phyloP scores from a whole-genome alignment of 2,329 filamentous ascomycete species.

The Scorias spongiosa region DNA sequence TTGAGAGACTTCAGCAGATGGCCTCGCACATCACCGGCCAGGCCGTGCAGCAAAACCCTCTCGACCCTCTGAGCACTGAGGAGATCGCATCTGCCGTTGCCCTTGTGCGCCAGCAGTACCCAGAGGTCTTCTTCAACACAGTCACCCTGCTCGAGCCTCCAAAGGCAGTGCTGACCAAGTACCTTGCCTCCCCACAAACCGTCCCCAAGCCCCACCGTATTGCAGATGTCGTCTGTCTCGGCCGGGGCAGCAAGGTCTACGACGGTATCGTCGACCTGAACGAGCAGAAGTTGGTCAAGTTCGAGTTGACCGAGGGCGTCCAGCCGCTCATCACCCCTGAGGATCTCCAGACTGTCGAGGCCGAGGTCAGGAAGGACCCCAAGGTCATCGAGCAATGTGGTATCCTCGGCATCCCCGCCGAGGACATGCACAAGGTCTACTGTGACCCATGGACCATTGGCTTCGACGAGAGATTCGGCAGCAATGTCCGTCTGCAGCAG shows the following conservation, averaged over 20 bases:
- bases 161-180: slow-evolving; percentile 69
- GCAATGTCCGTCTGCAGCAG: slow-evolving; percentile 64
- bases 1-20: slow-evolving; percentile 49
- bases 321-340: slow-evolving; percentile 90
- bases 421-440: slow-evolving; percentile 91
- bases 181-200: slow-evolving; percentile 51
- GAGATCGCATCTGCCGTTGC: slow-evolving; percentile 62
- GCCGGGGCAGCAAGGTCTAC: slow-evolving; percentile 60
- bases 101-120: slow-evolving; percentile 53
- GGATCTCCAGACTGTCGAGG: slow-evolving; percentile 69
- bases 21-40: slow-evolving; percentile 45
- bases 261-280: slow-evolving; percentile 68
- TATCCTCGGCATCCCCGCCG: slow-evolving; percentile 61
- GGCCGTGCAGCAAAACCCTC: slow-evolving; percentile 46
- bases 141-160: slow-evolving; percentile 72
- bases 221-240: slow-evolving; percentile 74
- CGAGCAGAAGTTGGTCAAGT: slow-evolving; percentile 50
- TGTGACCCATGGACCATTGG: slow-evolving; percentile 95
- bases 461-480: slow-evolving; percentile 81
- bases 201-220: slow-evolving; percentile 51
- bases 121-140: slow-evolving; percentile 68
- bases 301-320: slow-evolving; percentile 59
- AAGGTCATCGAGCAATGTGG: slow-evolving; percentile 84
- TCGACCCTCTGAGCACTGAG: slow-evolving; percentile 56
- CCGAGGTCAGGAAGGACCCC: slow-evolving; percentile 58